Evolutionary conservation across 2,329 filamentous ascomycete genomes (phyloP), one percentile per base, ranked within the genome.

Genomic region (Penicillium rolfsii): DNA sequence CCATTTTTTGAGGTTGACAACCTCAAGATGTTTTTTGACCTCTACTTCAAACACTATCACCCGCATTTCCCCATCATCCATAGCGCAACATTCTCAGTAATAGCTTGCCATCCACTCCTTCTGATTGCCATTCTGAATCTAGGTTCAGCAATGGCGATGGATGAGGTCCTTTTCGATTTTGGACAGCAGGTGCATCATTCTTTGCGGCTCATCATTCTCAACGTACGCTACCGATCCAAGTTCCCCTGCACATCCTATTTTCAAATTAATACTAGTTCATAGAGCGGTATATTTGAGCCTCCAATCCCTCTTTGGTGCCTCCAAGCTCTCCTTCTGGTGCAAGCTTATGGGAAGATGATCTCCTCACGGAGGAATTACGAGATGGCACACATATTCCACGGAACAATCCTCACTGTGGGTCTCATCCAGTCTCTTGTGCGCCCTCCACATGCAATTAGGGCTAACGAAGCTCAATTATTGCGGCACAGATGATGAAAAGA

Each of bases 41-140:
- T 68, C 9, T 72, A 71, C 48, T 71, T 72, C 48, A 59, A 61
- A 26, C 70, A 71, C 57, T 72, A 72, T 38, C 67, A 71, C 52
- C 63, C 70, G 5, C 70, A 72, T 60, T 72, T 72, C 59, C 70
- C 70, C 1, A 72, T 72, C 28, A 14, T 71, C 26, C 69, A 72
- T 53, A 53, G 60, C 54, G 58, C 68, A 8, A 70, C 69, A 3
- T 58, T 72, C 9, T 38, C 63, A 22, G 60, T 63, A 14, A 50
- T 63, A 5, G 63, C 62, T 4, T 61, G 64, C 7, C 60, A 65
- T 2, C 66, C 70, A 22, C 53, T 72, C 7, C 63, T 71, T n/a
- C 60, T 72, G 12, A 60, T 66, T n/a, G 67, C 69, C 9, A 70
- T 72, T 49, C 60, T 71, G 22, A 71, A 68, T 5, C 57, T 72